Evolutionary conservation across 108 stramenopile species (phyloP).

Genomic region (Cyclostephanos invisitatus): DNA sequence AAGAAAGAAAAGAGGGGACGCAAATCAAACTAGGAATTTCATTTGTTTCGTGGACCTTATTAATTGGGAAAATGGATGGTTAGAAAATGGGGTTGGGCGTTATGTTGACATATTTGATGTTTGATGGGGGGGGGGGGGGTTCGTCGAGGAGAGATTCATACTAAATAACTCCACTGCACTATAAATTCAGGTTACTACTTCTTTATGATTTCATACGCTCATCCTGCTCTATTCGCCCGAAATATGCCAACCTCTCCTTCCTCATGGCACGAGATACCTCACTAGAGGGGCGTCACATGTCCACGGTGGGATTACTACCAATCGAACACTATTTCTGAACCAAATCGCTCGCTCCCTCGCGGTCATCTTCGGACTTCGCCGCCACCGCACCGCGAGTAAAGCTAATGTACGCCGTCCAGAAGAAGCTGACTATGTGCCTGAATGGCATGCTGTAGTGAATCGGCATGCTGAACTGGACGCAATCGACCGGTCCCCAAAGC

Average conservation of each 20-base stretch:
- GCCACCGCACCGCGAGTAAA: slow-evolving; percentile 79
- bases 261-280: too few species aligned
- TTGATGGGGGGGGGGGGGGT: background rate
- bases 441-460: slow-evolving; percentile 88
- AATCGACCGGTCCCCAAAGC: slow-evolving; percentile 90
- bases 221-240: too few species aligned
- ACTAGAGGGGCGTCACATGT: background rate
- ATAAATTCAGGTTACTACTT: too few species aligned
- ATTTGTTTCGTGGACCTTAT: background rate
- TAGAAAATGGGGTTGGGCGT: background rate
- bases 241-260: too few species aligned
- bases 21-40: slow-evolving; percentile 3
- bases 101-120: background rate
- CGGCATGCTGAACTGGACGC: slow-evolving; percentile 89
- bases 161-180: too few species aligned
- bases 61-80: background rate
- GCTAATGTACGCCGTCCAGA: slow-evolving; percentile 92
- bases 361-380: slow-evolving; percentile 35
- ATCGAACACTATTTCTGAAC: background rate
- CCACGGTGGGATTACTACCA: background rate
- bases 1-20: slow-evolving; percentile 17
- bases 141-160: too few species aligned
- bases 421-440: slow-evolving; percentile 87
- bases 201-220: too few species aligned
- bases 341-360: background rate